phyloP scores from a whole-genome alignment of 441 rosid species.

The Populus hybrid region DNA sequence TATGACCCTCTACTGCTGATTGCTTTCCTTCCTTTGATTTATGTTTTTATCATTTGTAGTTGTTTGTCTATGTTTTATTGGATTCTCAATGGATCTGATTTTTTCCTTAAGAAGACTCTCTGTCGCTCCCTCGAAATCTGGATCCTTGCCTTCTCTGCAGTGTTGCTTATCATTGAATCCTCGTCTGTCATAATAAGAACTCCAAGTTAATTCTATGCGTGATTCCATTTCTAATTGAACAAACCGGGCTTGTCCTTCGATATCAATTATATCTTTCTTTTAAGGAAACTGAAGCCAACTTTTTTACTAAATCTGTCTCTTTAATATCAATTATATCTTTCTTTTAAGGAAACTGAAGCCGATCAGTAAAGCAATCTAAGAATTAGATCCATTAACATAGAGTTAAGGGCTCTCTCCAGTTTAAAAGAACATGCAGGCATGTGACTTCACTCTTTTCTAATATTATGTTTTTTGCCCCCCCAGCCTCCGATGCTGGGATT shows the following conservation, averaged over 20 bases:
- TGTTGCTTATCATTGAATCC: neutral
- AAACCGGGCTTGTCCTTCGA: neutral
- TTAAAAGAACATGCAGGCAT: too few species aligned
- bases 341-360: neutral
- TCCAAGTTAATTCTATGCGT: too few species aligned
- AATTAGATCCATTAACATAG: neutral
- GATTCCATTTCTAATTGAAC: neutral
- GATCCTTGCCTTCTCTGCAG: neutral
- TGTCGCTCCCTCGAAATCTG: neutral
- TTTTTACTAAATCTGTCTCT: too few species aligned
- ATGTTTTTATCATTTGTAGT: neutral
- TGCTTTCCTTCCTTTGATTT: neutral
- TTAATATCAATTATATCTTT: too few species aligned
- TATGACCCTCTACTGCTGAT: neutral
- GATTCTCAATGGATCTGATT: neutral
- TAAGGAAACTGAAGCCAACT: too few species aligned
- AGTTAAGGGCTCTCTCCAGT: neutral
- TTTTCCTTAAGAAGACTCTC: neutral
- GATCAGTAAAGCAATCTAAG: neutral
- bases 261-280: neutral
- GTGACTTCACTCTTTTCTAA: neutral
- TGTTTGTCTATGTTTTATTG: neutral
- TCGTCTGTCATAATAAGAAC: neutral
- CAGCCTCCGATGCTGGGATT: neutral
- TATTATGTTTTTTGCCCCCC: neutral